Evolutionary conservation across 345 rosid genomes (phyloP), one percentile per base, ranked within the genome.

Genomic region (Ceriops tagal): DNA sequence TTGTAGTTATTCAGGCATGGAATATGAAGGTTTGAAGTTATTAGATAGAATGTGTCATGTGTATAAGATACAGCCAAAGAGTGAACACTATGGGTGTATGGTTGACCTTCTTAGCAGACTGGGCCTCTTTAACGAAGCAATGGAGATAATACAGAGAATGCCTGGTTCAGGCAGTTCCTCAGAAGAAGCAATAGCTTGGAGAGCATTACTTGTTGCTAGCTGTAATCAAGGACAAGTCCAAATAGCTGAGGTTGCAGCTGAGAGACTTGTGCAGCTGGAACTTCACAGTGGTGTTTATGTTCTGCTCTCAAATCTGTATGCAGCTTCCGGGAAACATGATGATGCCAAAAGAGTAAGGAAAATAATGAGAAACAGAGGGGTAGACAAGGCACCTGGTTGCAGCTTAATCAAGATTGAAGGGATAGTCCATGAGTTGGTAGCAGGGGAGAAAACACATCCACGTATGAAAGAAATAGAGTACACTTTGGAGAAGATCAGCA

Each of bases 151-250:
- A 56, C 59, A 59, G 26, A 56, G 63, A 63, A 70, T 78, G 74
- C 74, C 80, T 21, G 20, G 46, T 27, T 26, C 65, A 31, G 24
- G 62, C 30, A 71, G 46, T 62, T 65, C 78, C 46, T 72, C 75
- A 5, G 78, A 72, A 56, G 76, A 75, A 70, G 84, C 82, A 31
- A 62, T 73, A 30, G 84, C 84, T 53, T 81, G 84, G 84, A 81
- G 82, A 61, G 74, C 84, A 62, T 67, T 75, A 27, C 75, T 78
- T 4, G 73, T 62, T 53, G 72, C 75, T 5, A 72, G 77, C 64
- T 77, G 67, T 53, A 72, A 37, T 43, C 57, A 64, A 26, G 73
- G 79, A 34, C 66, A 77, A 58, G 64, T 68, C 34, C 63, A 62
- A 35, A 32, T 64, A 63, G 82, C 78, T 39, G 78, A 78, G 58